These are phyloP conservation scores for Fraxinus nigra DNA, from an alignment of 305 asterid genomes.

Conservation along the genomic window DNA sequence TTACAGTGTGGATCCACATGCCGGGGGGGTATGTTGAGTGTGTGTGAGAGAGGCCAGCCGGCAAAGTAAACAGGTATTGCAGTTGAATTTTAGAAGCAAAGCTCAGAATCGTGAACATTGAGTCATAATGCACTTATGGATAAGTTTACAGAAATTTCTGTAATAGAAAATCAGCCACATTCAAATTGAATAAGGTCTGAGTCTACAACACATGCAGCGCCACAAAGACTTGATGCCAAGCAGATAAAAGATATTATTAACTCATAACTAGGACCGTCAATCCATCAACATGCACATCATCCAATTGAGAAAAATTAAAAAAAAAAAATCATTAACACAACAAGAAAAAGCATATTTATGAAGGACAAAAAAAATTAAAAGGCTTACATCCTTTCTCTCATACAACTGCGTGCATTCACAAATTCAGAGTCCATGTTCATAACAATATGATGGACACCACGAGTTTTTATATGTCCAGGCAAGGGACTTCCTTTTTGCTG, in stretches of 20 bases:
- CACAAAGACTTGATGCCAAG: neutral
- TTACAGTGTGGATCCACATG: neutral
- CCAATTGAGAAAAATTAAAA: neutral
- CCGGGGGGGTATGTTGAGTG: neutral
- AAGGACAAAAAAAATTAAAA: slow-evolving; percentile 9
- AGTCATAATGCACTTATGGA: neutral
- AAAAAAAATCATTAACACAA: neutral
- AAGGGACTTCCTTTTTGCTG: slow-evolving; percentile 70
- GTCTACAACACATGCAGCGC: neutral
- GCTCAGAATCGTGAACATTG: neutral
- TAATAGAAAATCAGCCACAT: neutral
- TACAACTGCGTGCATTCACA: slow-evolving; percentile 43
- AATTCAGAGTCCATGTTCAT: slow-evolving; percentile 58
- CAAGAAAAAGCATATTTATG: neutral
- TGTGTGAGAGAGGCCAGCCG: neutral
- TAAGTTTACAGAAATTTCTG: neutral
- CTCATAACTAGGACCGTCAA: neutral
- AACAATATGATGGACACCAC: slow-evolving; percentile 45
- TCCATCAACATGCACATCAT: neutral
- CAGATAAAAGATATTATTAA: neutral
- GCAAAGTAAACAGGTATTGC: neutral
- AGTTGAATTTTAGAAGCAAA: neutral
- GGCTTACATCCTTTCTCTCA: slow-evolving; percentile 68
- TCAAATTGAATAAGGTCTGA: neutral
- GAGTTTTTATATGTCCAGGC: slow-evolving; percentile 69